Evolutionary conservation across 2,329 filamentous ascomycete genomes (phyloP).

Genomic region (Pestalotiopsis sp.): DNA sequence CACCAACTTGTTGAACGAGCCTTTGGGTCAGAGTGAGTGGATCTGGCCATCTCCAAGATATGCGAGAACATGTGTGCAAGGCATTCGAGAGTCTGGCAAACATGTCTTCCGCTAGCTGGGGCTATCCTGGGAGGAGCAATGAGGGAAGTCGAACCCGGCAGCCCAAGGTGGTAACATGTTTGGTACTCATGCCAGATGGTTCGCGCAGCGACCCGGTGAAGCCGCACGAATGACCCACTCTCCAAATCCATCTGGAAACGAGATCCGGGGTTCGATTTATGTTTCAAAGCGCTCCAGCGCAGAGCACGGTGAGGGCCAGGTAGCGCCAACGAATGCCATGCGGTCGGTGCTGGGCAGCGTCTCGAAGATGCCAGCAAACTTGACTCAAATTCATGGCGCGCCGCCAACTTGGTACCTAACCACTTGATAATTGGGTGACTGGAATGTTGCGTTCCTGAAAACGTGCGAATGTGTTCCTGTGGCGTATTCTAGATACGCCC

Average conservation of each 20-base stretch:
- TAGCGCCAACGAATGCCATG: background rate
- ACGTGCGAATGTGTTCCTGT: slow-evolving; percentile 2
- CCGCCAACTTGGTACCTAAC: background rate
- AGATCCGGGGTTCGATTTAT: slow-evolving; percentile 14
- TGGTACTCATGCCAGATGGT: slow-evolving; percentile 15
- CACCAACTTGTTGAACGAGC: background rate
- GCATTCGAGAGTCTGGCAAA: slow-evolving; percentile 18
- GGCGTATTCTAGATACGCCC: background rate
- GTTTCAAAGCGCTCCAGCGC: slow-evolving; percentile 9
- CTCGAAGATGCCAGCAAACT: background rate
- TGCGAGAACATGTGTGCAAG: slow-evolving; percentile 13
- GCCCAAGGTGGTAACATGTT: slow-evolving; percentile 15
- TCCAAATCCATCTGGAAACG: slow-evolving; percentile 6
- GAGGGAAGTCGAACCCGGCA: slow-evolving; percentile 16
- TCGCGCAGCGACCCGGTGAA: slow-evolving; percentile 17
- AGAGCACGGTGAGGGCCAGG: background rate
- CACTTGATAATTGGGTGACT: background rate
- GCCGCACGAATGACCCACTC: slow-evolving; percentile 17
- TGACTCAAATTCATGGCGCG: slow-evolving; percentile 2
- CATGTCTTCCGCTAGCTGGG: slow-evolving; percentile 12
- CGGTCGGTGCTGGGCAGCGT: background rate
- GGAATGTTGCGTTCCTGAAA: slow-evolving; percentile 11
- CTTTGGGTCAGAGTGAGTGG: background rate
- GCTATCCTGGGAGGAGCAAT: slow-evolving; percentile 15
- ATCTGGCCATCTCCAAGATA: background rate